Base-by-base conservation (phyloP, 192 early-diverging fungal species). In the Globomyces pollinis-pini region DNA sequence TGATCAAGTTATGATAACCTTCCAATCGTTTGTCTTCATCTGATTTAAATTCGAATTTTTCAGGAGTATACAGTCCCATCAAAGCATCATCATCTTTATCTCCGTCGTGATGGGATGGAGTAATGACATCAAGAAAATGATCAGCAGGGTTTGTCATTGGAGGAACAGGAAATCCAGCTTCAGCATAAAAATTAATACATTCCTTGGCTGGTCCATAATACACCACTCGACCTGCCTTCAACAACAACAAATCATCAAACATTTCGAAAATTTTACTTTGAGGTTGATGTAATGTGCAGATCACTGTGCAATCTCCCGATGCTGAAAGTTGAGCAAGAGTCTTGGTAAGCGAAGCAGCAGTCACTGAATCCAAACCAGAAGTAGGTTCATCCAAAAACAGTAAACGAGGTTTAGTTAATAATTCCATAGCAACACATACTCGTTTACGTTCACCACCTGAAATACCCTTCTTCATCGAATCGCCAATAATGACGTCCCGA, bases 371-470 rank as follows among this genome's bases (percentile, higher is more conserved):
- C 1, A 79, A 62, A 7, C 74, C 93, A 20, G 86, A 89, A 3
- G 90, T 93, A 42, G 93, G 93, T 47, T 76, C 93, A 71, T 93
- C 91, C 56, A 93, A 75, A 74, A 96, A 89, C 30, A 96, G 70
- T 35, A 87, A 72, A 66, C 84, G 84, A 18, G 87, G 85, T 72
- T 85, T 75, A 24, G 88, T 85, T 12, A 86, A 87, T 47, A 91
- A 69, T 69, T 89, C 86, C 29, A 88, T 76, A 55, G 81, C 91
- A 59, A 95, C 88, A 2, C 81, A 88, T 42, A 95, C 73, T 16
- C 76, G 86, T 74, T 93, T 95, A 66, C 90, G 88, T 67, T 95
- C 86, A 50, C 89, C 89, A 6, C 89, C 80, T 38, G 84, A 87
- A 38, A 93, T 86, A 64, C 91, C 91, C 57, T 86, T 58, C 59